These are phyloP conservation scores for Alternaria ethzedia DNA, from an alignment of 2,329 filamentous ascomycete species.

Conservation along the genomic window DNA sequence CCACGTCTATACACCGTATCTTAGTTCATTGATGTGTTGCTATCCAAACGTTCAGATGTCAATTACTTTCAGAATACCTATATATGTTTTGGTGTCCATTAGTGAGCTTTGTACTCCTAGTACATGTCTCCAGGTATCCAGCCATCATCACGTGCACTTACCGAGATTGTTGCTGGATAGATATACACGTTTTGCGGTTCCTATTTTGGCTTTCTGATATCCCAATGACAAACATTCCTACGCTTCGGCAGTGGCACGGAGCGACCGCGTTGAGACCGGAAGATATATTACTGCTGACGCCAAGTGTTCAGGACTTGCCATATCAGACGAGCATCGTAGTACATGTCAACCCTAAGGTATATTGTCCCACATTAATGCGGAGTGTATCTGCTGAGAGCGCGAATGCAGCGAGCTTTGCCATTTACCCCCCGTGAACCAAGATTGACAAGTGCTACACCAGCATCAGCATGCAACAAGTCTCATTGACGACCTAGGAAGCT, in stretches of 20 bases:
- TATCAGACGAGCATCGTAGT: neutral
- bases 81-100: neutral
- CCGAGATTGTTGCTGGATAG: neutral
- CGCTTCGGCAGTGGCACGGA: neutral
- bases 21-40: neutral
- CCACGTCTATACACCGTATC: neutral
- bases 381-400: fast-evolving
- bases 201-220: neutral
- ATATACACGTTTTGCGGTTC: neutral
- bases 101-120: neutral
- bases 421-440: neutral
- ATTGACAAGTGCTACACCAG: neutral
- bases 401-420: neutral
- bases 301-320: neutral
- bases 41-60: neutral
- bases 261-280: neutral
- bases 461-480: neutral
- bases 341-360: neutral
- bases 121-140: neutral
- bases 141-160: neutral
- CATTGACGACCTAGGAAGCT: neutral
- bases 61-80: neutral
- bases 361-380: neutral
- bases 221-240: neutral
- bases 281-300: neutral